Conservation (phyloP, 202 grass and related monocot genomes). For the Zoysia matrella region DNA sequence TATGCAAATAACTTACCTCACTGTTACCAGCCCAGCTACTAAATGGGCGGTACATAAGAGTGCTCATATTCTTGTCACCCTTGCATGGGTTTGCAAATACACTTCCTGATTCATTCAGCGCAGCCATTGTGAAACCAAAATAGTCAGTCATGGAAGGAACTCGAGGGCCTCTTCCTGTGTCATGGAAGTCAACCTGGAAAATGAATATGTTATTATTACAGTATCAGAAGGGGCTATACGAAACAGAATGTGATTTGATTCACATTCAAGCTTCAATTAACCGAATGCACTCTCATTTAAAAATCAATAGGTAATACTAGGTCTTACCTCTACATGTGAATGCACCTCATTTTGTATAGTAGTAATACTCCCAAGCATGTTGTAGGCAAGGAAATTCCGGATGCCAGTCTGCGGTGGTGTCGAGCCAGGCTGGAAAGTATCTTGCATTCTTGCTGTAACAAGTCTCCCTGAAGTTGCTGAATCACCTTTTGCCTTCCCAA, state of each 20-base stretch:
- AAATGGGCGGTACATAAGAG: constrained; percentile 97
- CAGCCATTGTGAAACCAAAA: constrained; percentile 98
- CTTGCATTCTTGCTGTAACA: constrained; percentile 66
- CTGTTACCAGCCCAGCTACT: constrained; percentile 95
- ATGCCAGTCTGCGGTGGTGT: constrained; percentile 73
- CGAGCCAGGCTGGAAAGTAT: constrained; percentile 82
- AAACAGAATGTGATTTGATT: not conserved
- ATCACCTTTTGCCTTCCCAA: constrained; percentile 46
- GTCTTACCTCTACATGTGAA: constrained; percentile 84
- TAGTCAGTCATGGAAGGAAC: constrained; percentile 96
- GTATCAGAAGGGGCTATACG: constrained; percentile 1
- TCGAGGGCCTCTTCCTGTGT: constrained; percentile 95
- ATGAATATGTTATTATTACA: constrained; percentile 11
- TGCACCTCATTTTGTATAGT: constrained; percentile 86
- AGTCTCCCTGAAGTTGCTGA: constrained; percentile 51
- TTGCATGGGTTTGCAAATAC: constrained; percentile 94
- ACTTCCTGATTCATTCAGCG: constrained; percentile 82
- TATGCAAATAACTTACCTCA: constrained; percentile 56
- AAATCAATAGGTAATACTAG: constrained; percentile 18
- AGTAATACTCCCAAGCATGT: constrained; percentile 90
- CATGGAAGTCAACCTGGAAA: constrained; percentile 93
- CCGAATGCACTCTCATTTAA: not conserved
- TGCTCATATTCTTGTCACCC: constrained; percentile 97
- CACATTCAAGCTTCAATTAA: constrained; percentile 22
- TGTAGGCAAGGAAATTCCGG: constrained; percentile 85